Evolutionary conservation across 164 flowering plant species (phyloP).

Genomic region (Nymphaea colorata): DNA sequence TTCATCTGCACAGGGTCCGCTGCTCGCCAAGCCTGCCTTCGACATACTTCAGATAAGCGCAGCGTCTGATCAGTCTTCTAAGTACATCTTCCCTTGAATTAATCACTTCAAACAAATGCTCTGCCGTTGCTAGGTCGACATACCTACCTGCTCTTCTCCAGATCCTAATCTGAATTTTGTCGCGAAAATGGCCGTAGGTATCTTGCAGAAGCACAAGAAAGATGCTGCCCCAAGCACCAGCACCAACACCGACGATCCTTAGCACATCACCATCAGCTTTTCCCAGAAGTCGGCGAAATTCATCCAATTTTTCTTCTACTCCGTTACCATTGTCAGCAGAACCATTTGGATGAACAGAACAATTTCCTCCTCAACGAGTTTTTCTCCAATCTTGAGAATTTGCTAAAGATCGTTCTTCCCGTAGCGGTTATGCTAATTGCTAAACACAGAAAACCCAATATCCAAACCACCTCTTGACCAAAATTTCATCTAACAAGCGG

Average conservation of each 20-base stretch:
- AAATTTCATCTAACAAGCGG: no score
- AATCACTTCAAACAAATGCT: constrained; percentile 73
- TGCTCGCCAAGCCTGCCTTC: no score
- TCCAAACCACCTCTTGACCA: no score
- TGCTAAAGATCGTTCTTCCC: not conserved
- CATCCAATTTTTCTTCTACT: constrained; percentile 34
- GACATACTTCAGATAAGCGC: no score
- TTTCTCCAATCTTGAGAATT: constrained; percentile 26
- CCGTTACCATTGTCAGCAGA: constrained; percentile 20
- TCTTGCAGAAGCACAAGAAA: constrained; percentile 69
- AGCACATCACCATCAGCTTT: constrained; percentile 58
- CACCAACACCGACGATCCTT: constrained; percentile 70
- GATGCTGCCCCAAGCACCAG: constrained; percentile 88
- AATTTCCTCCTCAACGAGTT: constrained; percentile 9
- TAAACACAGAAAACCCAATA: no score
- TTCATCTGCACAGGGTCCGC: no score
- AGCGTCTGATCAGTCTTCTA: constrained; percentile 63
- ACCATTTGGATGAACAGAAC: constrained; percentile 19
- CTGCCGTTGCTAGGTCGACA: constrained; percentile 60
- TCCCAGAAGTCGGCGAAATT: constrained; percentile 45
- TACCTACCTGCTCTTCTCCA: constrained; percentile 68
- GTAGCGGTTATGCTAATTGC: no score
- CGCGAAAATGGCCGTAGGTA: constrained; percentile 54
- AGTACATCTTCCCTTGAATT: constrained; percentile 77
- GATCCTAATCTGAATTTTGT: constrained; percentile 56